A percentile compares a stretch with the other conserved stretches of the same genome.
These are phyloP conservation scores for Penicillium lagena DNA, from an alignment of 495 filamentous ascomycete species.

Conservation along the genomic window DNA sequence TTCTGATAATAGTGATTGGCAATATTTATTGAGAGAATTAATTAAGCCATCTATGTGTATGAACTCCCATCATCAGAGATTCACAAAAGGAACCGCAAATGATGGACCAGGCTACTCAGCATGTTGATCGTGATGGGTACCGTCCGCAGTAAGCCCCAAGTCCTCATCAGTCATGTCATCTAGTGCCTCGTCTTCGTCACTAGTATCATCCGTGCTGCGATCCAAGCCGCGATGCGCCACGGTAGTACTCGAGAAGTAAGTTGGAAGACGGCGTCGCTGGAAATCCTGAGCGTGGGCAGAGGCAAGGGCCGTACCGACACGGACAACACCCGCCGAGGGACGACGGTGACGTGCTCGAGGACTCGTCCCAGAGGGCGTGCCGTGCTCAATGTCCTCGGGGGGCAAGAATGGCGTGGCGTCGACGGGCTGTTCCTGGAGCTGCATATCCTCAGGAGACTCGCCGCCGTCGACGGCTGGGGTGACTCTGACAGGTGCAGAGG, in stretches of 20 bases:
- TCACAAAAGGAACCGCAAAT: no score
- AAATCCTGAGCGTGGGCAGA: constrained; percentile 84
- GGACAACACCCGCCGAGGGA: constrained; percentile 26
- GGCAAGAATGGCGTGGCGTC: constrained; percentile 12
- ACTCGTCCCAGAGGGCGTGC: constrained; percentile 18
- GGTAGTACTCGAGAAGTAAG: constrained; percentile 20
- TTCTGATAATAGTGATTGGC: neutral
- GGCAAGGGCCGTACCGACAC: constrained; percentile 57
- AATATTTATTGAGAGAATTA: constrained; percentile 4
- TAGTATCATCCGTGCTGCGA: constrained; percentile 22
- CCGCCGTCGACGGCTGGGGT: constrained; percentile 16
- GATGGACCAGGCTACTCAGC: constrained; percentile 2
- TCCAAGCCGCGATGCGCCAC: constrained; percentile 7
- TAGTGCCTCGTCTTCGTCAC: constrained; percentile 29
- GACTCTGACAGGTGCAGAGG: constrained; percentile 30
- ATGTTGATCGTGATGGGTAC: neutral
- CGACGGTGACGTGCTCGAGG: constrained; percentile 19
- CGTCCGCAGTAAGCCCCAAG: constrained; percentile 3
- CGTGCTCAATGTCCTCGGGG: constrained; percentile 26
- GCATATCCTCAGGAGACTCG: constrained; percentile 12
- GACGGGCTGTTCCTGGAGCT: constrained; percentile 11
- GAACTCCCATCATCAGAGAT: no score
- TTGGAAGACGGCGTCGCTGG: constrained; percentile 59
- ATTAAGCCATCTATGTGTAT: constrained; percentile 1
- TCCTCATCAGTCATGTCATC: constrained; percentile 16